Evolutionary conservation across 1,139 yeast genomes (phyloP).

Genomic region (Debaryomyces coudertii): DNA sequence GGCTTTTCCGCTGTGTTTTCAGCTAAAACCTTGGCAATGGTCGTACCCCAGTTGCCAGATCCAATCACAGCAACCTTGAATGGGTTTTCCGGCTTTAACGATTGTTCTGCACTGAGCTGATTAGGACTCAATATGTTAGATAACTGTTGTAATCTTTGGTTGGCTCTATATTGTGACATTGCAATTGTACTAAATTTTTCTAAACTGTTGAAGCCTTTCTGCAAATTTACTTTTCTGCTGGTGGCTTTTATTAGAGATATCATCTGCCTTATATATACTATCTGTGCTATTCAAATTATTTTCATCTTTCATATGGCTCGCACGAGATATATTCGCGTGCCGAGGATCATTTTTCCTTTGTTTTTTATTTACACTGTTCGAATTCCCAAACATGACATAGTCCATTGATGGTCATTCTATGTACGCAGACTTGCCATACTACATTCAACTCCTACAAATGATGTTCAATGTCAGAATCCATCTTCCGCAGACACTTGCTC

Average conservation of each 20-base stretch:
- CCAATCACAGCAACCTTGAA: constrained; percentile 49
- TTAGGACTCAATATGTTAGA: constrained; percentile 38
- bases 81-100: constrained; percentile 28
- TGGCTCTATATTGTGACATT: constrained; percentile 23
- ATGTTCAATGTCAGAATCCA: too few relatives aligned
- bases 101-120: constrained; percentile 20
- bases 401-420: background rate
- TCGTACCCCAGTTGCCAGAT: constrained; percentile 56
- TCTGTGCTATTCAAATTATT: background rate
- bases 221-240: background rate
- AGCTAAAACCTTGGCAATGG: constrained; percentile 50
- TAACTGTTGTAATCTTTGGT: constrained; percentile 43
- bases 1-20: constrained; percentile 48
- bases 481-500: too few relatives aligned
- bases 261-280: background rate
- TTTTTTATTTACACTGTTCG: background rate
- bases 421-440: too few relatives aligned
- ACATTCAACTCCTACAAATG: too few relatives aligned
- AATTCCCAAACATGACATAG: background rate
- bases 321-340: constrained; percentile 1
- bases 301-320: background rate
- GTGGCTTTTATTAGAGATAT: constrained; percentile 1
- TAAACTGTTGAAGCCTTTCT: background rate
- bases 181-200: background rate
- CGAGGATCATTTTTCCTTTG: constrained; percentile 4